Base-by-base conservation (phyloP, 805 yeast genomes). In the Ogataea zsoltii region DNA sequence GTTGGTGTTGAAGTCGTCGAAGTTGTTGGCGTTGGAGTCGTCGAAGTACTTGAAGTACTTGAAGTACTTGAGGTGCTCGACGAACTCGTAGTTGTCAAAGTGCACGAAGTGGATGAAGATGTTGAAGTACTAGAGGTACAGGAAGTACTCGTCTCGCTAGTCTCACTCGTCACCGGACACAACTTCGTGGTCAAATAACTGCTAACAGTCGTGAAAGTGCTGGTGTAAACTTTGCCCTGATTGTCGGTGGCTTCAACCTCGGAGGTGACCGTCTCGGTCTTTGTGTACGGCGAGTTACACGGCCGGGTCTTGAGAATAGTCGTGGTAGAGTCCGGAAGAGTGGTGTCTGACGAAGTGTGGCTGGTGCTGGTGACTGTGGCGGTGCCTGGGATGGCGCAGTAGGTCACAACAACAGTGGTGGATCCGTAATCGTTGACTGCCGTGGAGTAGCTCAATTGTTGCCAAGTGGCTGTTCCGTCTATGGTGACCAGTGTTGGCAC, bases 341-440 rank as follows among this genome's bases (percentile, higher is more conserved):
- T 46, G 15, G 53, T 42, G 12, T 43, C 48, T 2, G 51, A 34
- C 25, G 49, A 29, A 7, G 39, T 36, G 14, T 28, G 33, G 13
- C 46, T 21, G 25, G 47, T 43, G 7, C 49, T 39, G 1, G 51
- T 33, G 19, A 47, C 36, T 4, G 51, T 47, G 4, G 53, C 41
- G n/a, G 44, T 26, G n/a, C 44, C 49, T 3, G 53, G 48, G 28
- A 59, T 51, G 26, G 47, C 58, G 44, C 65, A 60, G 21, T 54
- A 57, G 18, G 65, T 60, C 11, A 57, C 51, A 25, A 55, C 44
- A 3, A 48, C 50, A 2, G 51, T 44, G 2, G 48, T 30, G 14
- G 42, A 42, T 11, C 62, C 62, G 28, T 50, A 48, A n/a, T 48
- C 51, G 30, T 53, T 38, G 40, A 47, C 50, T 3, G 51, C 44